Evolutionary conservation across 495 filamentous ascomycete species (phyloP), one percentile per base, ranked within the genome.

Genomic region (Tuber microsphaerosporum): DNA sequence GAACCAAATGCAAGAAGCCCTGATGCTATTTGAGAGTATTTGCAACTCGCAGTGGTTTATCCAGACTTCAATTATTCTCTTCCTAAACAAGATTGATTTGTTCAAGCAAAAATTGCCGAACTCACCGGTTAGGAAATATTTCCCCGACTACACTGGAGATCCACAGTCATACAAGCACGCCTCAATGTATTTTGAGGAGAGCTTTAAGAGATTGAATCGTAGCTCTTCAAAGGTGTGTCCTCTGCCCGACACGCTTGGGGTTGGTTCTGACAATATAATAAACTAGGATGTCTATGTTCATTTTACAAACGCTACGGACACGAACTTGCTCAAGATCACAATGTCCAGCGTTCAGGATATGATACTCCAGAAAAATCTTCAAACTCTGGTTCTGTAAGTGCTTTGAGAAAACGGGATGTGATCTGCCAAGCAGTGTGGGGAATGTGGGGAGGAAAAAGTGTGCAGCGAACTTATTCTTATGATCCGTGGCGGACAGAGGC

Each of bases 1-100:
- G 94, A 99, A 99, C 83, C 95, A 97, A 94, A 99, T 99, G 95
- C 94, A 97, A 85, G 95, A 99, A 85, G 96, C 95, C 7, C 88
- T 99, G 76, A 97, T 97, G 90, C 88, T 99, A 26, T 99, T 97
- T 85, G 95, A 99, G 85, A 97, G 93, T 16, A 94, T 99, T 79
- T 93, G 93, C 82, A 97, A 97, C 82, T 97, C 94, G 37, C 91
- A 96, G 81, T 99, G 96, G 94, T 99, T 99, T 85, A 91, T 93
- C 80, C 92, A 92, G 79, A 97, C 95, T 65, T 92, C 95, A 26
- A 92, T 99, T 81, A 99, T 99, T 77, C 89, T 99, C 56, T 99
- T 99, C 87, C 87, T 99, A 74, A 99, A 99, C 90, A 99, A 99
- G 88, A 97, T 97, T 85, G 95, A 99, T 85, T 88, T 97, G 22